A percentile compares a stretch with the other conserved stretches of the same genome.
phyloP scores from a whole-genome alignment of 768 basidiomycete genomes.

The Boletus patriciae region DNA sequence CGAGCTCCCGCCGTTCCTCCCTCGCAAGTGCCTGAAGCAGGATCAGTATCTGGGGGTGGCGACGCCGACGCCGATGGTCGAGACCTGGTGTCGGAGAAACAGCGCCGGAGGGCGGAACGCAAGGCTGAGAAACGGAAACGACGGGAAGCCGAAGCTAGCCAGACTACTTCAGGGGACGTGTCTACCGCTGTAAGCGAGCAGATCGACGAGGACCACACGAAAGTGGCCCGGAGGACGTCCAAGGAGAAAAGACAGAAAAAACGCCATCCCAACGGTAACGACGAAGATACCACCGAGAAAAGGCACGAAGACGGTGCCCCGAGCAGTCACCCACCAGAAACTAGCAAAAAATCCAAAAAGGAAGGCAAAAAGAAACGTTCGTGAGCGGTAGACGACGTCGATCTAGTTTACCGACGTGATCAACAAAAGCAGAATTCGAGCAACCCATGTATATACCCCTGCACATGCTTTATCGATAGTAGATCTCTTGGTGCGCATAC shows the following conservation, averaged over 20 bases:
- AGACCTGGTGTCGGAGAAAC: slow-evolving; percentile 29
- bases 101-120: slow-evolving; percentile 32
- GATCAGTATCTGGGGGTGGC: slow-evolving; percentile 8
- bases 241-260: slow-evolving; percentile 32
- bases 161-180: not conserved
- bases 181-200: slow-evolving; percentile 8
- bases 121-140: slow-evolving; percentile 29
- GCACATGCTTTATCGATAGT: not conserved
- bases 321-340: not conserved
- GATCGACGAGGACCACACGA: slow-evolving; percentile 5
- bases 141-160: slow-evolving; percentile 4
- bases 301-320: not conserved
- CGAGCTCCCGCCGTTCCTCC: not conserved
- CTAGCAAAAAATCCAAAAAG: slow-evolving; percentile 9
- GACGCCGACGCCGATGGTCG: not conserved
- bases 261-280: not conserved
- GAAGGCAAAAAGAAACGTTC: slow-evolving; percentile 1
- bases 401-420: not conserved
- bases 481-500: not conserved
- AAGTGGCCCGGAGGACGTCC: slow-evolving; percentile 19
- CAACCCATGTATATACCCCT: slow-evolving; percentile 17
- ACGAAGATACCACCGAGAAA: not conserved
- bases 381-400: not conserved
- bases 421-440: not conserved
- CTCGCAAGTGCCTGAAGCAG: not conserved